Evolutionary conservation across 805 yeast species (phyloP).

Genomic region (Yamadazyma olivae): DNA sequence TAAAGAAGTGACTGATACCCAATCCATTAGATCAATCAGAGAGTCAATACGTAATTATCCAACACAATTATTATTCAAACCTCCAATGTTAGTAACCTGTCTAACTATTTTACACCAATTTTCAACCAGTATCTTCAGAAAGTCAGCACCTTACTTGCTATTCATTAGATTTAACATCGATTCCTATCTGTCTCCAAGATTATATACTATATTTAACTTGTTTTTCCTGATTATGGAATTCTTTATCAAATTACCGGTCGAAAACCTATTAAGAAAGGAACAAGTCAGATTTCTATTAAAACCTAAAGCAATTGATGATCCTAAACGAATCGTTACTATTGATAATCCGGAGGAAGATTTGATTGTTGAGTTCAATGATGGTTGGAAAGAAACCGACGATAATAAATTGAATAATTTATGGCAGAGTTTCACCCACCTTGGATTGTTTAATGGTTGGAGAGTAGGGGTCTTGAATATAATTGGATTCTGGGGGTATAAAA

Average conservation of each 20-base stretch:
- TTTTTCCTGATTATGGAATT: conserved; percentile 64
- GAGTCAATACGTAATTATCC: conserved; percentile 65
- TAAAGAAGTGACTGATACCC: not conserved
- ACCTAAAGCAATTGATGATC: conserved; percentile 36
- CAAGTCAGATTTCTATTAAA: conserved; percentile 65
- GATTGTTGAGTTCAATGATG: conserved; percentile 51
- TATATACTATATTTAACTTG: conserved; percentile 58
- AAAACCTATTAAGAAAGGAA: conserved; percentile 79
- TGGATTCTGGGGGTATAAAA: conserved; percentile 78
- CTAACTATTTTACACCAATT: conserved; percentile 61
- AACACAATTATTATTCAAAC: conserved; percentile 49
- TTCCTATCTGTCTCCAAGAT: conserved; percentile 56
- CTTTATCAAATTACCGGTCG: conserved; percentile 79
- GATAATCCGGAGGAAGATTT: conserved; percentile 44
- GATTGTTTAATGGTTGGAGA: conserved; percentile 85
- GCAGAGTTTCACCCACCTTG: conserved; percentile 27
- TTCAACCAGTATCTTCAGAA: conserved; percentile 56
- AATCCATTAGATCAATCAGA: conserved; percentile 60
- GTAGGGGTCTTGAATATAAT: conserved; percentile 74
- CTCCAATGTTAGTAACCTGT: conserved; percentile 40
- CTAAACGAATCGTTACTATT: conserved; percentile 39
- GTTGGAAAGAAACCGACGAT: conserved; percentile 33
- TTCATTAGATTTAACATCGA: conserved; percentile 64
- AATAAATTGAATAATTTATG: conserved; percentile 34
- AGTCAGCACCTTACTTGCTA: conserved; percentile 63